A percentile compares a stretch with the other conserved stretches of the same genome.
These are phyloP conservation scores for Syzygium grande DNA, from an alignment of 345 rosid genomes.

Conservation along the genomic window DNA sequence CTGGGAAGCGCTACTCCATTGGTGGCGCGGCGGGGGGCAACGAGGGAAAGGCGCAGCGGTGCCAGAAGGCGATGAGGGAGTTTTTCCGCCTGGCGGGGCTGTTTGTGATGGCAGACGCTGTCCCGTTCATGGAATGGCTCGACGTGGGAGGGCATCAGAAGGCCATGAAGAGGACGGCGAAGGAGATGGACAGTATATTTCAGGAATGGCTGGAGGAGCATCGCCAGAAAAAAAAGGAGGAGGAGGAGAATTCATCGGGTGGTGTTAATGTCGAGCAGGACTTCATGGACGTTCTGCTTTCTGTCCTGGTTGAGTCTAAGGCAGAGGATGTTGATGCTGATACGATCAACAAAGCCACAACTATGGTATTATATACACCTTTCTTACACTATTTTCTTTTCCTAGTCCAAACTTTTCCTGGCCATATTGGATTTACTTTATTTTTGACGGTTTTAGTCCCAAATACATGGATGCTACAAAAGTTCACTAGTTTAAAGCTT, in stretches of 20 bases:
- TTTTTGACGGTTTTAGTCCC: not conserved
- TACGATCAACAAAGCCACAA: slow-evolving; percentile 17
- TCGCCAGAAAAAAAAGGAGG: not conserved
- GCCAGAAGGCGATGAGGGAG: not conserved
- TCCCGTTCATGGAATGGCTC: slow-evolving; percentile 21
- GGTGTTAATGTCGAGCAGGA: not conserved
- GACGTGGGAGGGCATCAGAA: slow-evolving; percentile 23
- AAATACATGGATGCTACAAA: not conserved
- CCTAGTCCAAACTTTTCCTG: not conserved
- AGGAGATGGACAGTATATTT: slow-evolving; percentile 11
- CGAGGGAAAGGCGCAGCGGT: not conserved
- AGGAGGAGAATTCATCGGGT: not conserved
- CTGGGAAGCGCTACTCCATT: slow-evolving; percentile 5
- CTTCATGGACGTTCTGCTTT: slow-evolving; percentile 28
- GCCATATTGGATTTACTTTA: not conserved
- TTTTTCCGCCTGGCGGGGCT: slow-evolving; percentile 7
- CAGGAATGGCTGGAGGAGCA: slow-evolving; percentile 23
- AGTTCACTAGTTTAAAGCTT: too few species aligned
- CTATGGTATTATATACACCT: slow-evolving; percentile 12
- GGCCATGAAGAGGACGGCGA: slow-evolving; percentile 16
- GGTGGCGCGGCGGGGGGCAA: not conserved
- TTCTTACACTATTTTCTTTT: not conserved
- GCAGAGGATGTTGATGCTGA: slow-evolving; percentile 5
- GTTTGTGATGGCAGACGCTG: slow-evolving; percentile 19
- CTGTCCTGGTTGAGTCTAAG: not conserved